These are phyloP conservation scores for Parachaetomium inaequale DNA, from an alignment of 495 filamentous ascomycete species.

Conservation along the genomic window DNA sequence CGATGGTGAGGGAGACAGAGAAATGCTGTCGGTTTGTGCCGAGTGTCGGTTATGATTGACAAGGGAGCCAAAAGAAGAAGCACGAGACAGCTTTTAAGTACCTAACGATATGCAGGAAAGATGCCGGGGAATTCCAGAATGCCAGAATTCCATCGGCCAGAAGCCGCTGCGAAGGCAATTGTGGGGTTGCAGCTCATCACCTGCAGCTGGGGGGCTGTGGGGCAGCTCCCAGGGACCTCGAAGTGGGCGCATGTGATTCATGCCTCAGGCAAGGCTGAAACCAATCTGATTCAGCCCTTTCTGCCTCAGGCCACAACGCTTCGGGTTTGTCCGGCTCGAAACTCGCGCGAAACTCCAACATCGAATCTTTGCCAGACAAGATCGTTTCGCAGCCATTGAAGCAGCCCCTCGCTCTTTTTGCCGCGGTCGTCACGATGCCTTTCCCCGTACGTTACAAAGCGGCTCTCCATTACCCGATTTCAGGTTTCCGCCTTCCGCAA, in stretches of 20 bases:
- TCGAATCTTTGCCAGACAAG: slow-evolving; percentile 17
- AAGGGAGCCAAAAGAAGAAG: neutral
- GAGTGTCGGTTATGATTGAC: too few species aligned
- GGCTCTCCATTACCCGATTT: neutral
- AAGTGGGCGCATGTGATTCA: slow-evolving; percentile 3
- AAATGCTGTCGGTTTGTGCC: too few species aligned
- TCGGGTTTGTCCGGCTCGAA: slow-evolving; percentile 37
- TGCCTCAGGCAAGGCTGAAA: slow-evolving; percentile 13
- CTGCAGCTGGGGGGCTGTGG: too few species aligned
- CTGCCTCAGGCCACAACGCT: slow-evolving; percentile 24
- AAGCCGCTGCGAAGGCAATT: too few species aligned
- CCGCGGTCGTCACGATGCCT: slow-evolving; percentile 37
- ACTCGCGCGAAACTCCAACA: slow-evolving; percentile 35
- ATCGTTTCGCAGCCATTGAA: slow-evolving; percentile 33
- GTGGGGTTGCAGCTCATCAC: too few species aligned
- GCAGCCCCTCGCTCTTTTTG: slow-evolving; percentile 27
- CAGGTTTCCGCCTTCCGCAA: neutral
- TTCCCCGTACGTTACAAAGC: slow-evolving; percentile 35
- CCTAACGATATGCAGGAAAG: too few species aligned
- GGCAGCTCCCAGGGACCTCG: too few species aligned
- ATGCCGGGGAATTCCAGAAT: too few species aligned
- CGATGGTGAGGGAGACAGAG: neutral
- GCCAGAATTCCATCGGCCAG: too few species aligned
- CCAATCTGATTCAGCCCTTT: neutral
- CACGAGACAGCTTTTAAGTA: too few species aligned